Percentiles rank a stretch among this genome's conserved stretches.
Conservation (phyloP, 495 filamentous ascomycete genomes). For the Trichoderma virens region DNA sequence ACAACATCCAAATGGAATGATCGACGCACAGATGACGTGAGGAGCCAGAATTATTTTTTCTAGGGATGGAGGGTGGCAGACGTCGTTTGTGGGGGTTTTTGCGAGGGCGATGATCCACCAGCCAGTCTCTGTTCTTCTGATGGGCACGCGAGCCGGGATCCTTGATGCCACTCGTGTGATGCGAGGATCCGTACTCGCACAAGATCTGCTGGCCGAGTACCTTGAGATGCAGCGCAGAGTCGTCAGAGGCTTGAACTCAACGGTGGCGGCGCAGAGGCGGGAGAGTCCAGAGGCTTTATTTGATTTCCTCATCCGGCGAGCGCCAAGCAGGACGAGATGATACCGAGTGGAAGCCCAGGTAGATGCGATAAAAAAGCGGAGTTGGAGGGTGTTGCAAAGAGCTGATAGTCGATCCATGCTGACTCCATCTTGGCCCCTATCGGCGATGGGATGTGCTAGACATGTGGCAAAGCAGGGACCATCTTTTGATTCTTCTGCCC, state of each 20-base stretch:
- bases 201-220: background rate
- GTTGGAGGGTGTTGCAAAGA: background rate
- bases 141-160: background rate
- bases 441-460: too few relatives aligned
- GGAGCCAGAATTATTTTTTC: background rate
- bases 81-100: background rate
- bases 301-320: background rate
- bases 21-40: slow-evolving; percentile 2
- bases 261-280: background rate
- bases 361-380: background rate
- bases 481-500: background rate
- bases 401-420: background rate
- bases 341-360: background rate
- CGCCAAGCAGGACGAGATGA: background rate
- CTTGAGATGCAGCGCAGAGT: background rate
- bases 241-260: slow-evolving; percentile 4
- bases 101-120: background rate
- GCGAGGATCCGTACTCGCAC: background rate
- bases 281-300: slow-evolving; percentile 4
- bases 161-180: background rate
- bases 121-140: background rate
- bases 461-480: background rate
- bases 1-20: background rate
- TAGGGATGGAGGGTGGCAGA: background rate
- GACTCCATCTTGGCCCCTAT: background rate